These are phyloP conservation scores for Rhododendron griersonianum DNA, from an alignment of 148 eudicot species.

Conservation along the genomic window DNA sequence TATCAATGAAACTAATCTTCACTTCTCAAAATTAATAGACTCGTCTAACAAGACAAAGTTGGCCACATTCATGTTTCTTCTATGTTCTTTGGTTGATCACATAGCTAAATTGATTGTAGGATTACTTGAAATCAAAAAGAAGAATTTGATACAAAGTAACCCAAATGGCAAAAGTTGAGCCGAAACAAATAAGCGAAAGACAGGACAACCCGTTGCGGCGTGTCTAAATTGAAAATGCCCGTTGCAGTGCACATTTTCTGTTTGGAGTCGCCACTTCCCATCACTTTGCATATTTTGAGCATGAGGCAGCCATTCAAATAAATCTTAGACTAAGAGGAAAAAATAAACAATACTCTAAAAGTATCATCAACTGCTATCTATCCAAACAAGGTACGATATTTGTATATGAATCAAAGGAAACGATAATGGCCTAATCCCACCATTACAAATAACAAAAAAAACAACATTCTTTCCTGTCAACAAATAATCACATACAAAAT, in stretches of 20 bases:
- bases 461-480: neutral
- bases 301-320: neutral
- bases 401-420: neutral
- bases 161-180: neutral
- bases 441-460: neutral
- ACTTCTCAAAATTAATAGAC: neutral
- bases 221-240: too few relatives aligned
- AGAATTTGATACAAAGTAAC: neutral
- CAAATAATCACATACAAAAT: slow-evolving; percentile 1
- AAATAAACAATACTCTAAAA: neutral
- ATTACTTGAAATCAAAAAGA: neutral
- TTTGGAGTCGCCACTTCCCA: too few relatives aligned
- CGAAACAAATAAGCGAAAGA: neutral
- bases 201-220: too few relatives aligned
- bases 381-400: neutral
- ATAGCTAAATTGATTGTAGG: neutral
- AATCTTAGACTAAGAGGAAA: neutral
- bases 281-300: neutral
- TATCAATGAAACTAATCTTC: neutral
- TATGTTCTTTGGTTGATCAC: neutral
- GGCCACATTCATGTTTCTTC: neutral
- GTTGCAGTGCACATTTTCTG: too few relatives aligned
- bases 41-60: neutral
- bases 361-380: neutral
- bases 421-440: neutral